These are phyloP conservation scores for Stagonosporopsis vannaccii DNA, from an alignment of 2,329 filamentous ascomycete genomes.

Conservation along the genomic window DNA sequence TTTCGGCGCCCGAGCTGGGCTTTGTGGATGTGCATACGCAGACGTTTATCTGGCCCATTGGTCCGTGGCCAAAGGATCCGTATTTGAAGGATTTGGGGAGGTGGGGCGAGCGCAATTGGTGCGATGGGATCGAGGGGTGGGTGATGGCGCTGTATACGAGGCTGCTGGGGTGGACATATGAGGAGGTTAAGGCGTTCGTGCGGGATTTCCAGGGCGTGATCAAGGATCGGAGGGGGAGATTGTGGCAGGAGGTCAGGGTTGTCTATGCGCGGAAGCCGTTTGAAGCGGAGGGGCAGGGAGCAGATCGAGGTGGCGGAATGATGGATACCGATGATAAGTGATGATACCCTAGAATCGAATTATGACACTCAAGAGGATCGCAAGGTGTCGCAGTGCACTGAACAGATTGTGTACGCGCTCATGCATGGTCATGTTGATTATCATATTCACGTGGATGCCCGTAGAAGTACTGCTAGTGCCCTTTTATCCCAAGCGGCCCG, in stretches of 20 bases:
- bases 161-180: slow-evolving; percentile 46
- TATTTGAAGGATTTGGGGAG: slow-evolving; percentile 45
- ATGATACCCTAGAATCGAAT: slow-evolving; percentile 1
- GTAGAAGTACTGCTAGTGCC: slow-evolving; percentile 1
- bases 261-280: slow-evolving; percentile 39
- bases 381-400: neutral
- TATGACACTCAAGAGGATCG: neutral
- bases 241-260: slow-evolving; percentile 49
- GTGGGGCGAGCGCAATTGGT: slow-evolving; percentile 52
- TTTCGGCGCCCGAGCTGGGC: slow-evolving; percentile 28
- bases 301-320: neutral
- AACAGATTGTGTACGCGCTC: neutral
- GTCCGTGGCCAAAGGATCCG: slow-evolving; percentile 42
- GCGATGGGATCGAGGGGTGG: slow-evolving; percentile 53
- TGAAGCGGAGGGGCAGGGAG: slow-evolving; percentile 15
- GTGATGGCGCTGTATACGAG: slow-evolving; percentile 51
- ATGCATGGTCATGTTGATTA: slow-evolving; percentile 12
- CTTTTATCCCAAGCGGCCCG: neutral
- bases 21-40: slow-evolving; percentile 39
- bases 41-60: slow-evolving; percentile 44
- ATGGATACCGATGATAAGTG: neutral
- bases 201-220: slow-evolving; percentile 40
- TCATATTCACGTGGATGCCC: slow-evolving; percentile 20
- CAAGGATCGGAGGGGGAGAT: slow-evolving; percentile 46
- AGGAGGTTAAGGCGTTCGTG: slow-evolving; percentile 46